phyloP scores from a whole-genome alignment of 306 rosid species.

The Mucuna pruriens region DNA sequence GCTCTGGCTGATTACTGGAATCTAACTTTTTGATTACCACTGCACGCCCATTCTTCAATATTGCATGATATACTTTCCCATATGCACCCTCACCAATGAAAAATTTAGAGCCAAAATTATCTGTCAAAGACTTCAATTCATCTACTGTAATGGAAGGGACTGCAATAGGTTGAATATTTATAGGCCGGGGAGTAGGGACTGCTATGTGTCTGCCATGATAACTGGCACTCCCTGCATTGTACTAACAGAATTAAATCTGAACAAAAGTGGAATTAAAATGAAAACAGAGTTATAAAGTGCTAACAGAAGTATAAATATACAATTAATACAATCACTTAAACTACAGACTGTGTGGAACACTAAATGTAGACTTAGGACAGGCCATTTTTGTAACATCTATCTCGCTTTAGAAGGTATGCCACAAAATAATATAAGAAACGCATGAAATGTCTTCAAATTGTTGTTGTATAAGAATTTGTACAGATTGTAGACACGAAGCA shows the following conservation, averaged over 20 bases:
- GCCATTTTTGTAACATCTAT: background rate
- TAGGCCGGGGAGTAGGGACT: slow-evolving; percentile 36
- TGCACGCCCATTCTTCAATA: slow-evolving; percentile 56
- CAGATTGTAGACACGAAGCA: background rate
- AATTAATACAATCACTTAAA: background rate
- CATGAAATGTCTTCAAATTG: slow-evolving; percentile 11
- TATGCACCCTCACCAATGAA: slow-evolving; percentile 87
- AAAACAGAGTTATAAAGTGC: background rate
- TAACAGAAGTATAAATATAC: background rate
- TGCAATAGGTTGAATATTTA: slow-evolving; percentile 64
- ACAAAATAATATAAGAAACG: background rate
- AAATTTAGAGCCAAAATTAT: slow-evolving; percentile 66
- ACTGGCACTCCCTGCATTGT: slow-evolving; percentile 52
- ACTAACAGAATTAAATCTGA: slow-evolving; percentile 23
- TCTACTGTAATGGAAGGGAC: slow-evolving; percentile 71
- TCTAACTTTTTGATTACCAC: slow-evolving; percentile 84
- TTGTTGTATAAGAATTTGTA: background rate
- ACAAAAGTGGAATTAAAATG: slow-evolving; percentile 1
- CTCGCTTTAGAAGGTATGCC: background rate
- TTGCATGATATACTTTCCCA: slow-evolving; percentile 72
- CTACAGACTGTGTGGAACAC: background rate
- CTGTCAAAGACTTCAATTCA: slow-evolving; percentile 70
- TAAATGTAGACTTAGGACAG: background rate
- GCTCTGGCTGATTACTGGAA: slow-evolving; percentile 72
- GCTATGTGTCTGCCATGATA: slow-evolving; percentile 51